phyloP scores from a whole-genome alignment of 163 green algal species.

The Chlamydomonas reinhardtii region DNA sequence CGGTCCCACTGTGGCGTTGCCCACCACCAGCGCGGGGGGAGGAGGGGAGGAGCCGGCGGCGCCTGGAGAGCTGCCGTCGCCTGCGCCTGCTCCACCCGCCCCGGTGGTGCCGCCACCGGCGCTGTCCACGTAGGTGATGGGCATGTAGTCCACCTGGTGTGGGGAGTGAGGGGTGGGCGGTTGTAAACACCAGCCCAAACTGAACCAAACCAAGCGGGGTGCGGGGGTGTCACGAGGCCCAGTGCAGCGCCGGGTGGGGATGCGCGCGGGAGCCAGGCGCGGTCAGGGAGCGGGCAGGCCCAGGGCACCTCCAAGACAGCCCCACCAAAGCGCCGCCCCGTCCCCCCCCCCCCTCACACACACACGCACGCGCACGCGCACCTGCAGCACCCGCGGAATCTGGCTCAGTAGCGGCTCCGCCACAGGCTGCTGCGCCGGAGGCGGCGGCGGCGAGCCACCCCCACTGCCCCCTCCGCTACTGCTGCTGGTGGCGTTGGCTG shows the following conservation, averaged over 20 bases:
- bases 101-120: too few species aligned
- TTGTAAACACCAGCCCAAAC: too few species aligned
- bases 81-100: background rate
- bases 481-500: background rate
- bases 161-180: background rate
- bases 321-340: too few species aligned
- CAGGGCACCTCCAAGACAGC: too few species aligned
- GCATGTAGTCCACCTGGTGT: conserved; percentile 39
- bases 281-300: too few species aligned
- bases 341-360: too few species aligned
- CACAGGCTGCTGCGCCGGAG: background rate
- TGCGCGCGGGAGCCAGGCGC: too few species aligned
- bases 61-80: background rate
- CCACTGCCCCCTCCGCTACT: background rate
- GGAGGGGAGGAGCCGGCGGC: background rate
- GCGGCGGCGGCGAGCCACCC: background rate
- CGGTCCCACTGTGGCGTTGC: too few species aligned
- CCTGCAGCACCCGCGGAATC: background rate
- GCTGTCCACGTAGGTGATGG: conserved; percentile 25
- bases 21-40: too few species aligned
- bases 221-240: too few species aligned
- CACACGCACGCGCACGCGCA: background rate
- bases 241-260: too few species aligned
- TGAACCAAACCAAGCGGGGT: too few species aligned
- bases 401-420: background rate